Conservation (phyloP, 306 rosid genomes). For the Sechiopsis laciniata region DNA sequence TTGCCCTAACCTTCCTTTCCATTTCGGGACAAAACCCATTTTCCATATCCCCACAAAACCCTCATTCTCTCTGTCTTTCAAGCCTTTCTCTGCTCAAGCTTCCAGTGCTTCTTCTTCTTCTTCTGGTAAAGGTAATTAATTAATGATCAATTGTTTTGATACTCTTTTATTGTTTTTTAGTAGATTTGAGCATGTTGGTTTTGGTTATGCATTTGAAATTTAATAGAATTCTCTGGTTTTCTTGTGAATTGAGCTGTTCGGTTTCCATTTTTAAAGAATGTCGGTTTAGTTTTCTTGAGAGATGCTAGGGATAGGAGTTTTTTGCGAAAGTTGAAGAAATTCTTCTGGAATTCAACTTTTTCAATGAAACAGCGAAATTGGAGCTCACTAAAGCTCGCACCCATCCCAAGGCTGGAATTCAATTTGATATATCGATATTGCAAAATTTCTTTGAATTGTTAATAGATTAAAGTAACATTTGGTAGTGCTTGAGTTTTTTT, state of each 20-base stretch:
- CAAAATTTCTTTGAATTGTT: not conserved
- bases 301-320: not conserved
- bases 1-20: constrained; percentile 42
- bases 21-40: constrained; percentile 32
- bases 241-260: not conserved
- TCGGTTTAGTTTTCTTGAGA: not conserved
- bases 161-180: not conserved
- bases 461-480: not conserved
- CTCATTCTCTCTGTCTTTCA: constrained; percentile 26
- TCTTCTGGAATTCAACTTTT: not conserved
- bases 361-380: no score
- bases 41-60: constrained; percentile 25
- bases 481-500: no score
- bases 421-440: not conserved
- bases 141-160: not conserved
- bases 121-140: constrained; percentile 33
- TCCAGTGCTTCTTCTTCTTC: constrained; percentile 32
- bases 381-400: no score
- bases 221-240: not conserved
- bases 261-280: not conserved
- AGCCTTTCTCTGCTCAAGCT: constrained; percentile 40
- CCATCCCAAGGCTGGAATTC: not conserved
- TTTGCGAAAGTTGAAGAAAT: not conserved
- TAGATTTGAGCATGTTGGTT: not conserved
- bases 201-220: not conserved